These are phyloP conservation scores for Flaveria linearis DNA, from an alignment of 129 eudicot genomes.

Conservation along the genomic window DNA sequence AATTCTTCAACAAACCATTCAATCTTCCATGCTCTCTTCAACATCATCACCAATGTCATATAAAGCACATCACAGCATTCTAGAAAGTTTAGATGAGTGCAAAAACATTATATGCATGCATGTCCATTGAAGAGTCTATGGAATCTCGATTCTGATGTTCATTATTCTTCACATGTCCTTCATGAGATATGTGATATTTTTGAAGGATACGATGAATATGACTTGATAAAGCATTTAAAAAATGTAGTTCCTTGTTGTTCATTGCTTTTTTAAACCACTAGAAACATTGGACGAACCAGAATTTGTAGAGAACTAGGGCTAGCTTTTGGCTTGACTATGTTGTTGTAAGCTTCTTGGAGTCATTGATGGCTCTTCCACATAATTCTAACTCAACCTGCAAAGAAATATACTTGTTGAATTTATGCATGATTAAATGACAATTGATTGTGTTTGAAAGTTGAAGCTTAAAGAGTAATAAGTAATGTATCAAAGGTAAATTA, in stretches of 20 bases:
- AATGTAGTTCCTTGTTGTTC: constrained; percentile 58
- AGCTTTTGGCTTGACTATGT: constrained; percentile 38
- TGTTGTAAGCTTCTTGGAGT: constrained; percentile 44
- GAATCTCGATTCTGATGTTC: background rate
- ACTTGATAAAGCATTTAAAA: constrained; percentile 82
- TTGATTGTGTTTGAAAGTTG: no score
- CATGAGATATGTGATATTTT: constrained; percentile 44
- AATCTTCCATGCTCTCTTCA: background rate
- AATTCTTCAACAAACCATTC: background rate
- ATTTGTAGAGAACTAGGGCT: constrained; percentile 39
- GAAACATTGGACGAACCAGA: constrained; percentile 36
- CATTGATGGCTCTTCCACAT: constrained; percentile 54
- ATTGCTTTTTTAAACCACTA: constrained; percentile 27
- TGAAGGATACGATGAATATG: constrained; percentile 58
- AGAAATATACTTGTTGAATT: background rate
- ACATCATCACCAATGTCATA: background rate
- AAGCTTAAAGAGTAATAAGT: background rate
- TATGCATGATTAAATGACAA: no score
- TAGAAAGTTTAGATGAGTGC: no score
- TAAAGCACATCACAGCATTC: no score
- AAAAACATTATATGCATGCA: background rate
- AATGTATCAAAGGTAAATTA: background rate
- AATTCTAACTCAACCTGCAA: constrained; percentile 57
- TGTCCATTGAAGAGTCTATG: constrained; percentile 43
- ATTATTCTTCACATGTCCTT: constrained; percentile 19